Conservation (phyloP, 352 stramenopile species). For the Pythium folliculosum region DNA sequence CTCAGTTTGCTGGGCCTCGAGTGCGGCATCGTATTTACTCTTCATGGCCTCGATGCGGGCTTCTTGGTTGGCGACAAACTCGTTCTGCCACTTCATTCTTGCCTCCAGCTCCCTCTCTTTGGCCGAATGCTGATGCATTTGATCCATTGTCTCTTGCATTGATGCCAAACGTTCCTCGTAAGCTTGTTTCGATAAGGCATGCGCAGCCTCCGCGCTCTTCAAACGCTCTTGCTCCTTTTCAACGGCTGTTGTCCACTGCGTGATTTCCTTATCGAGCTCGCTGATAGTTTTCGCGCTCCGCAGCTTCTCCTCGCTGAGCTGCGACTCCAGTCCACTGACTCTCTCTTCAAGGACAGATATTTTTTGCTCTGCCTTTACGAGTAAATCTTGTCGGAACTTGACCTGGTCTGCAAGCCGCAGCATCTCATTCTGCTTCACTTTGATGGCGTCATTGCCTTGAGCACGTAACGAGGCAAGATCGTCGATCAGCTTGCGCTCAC, state of each 20-base stretch:
- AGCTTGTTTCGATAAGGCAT: slow-evolving; percentile 39
- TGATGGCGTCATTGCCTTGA: slow-evolving; percentile 45
- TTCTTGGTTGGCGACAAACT: slow-evolving; percentile 73
- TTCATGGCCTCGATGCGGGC: slow-evolving; percentile 66
- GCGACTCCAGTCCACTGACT: slow-evolving; percentile 30
- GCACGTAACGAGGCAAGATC: slow-evolving; percentile 40
- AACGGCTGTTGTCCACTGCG: slow-evolving; percentile 41
- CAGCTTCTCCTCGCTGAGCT: slow-evolving; percentile 50
- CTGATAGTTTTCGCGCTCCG: slow-evolving; percentile 36
- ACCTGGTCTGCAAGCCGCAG: slow-evolving; percentile 50
- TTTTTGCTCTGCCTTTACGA: slow-evolving; percentile 55
- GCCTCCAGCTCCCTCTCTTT: slow-evolving; percentile 65
- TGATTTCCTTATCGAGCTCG: slow-evolving; percentile 58
- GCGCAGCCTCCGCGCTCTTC: slow-evolving; percentile 24
- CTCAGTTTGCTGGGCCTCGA: slow-evolving; percentile 62
- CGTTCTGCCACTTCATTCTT: slow-evolving; percentile 65
- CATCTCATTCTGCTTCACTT: slow-evolving; percentile 59
- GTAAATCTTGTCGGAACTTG: slow-evolving; percentile 58
- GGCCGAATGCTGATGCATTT: slow-evolving; percentile 49
- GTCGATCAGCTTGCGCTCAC: slow-evolving; percentile 35
- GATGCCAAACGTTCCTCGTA: slow-evolving; percentile 56
- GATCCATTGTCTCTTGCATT: slow-evolving; percentile 47
- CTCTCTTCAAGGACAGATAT: slow-evolving; percentile 43
- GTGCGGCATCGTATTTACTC: slow-evolving; percentile 63
- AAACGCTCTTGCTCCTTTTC: slow-evolving; percentile 60